Evolutionary conservation across 106 monocot genomes (phyloP).

Genomic region (Vanilla planifolia): DNA sequence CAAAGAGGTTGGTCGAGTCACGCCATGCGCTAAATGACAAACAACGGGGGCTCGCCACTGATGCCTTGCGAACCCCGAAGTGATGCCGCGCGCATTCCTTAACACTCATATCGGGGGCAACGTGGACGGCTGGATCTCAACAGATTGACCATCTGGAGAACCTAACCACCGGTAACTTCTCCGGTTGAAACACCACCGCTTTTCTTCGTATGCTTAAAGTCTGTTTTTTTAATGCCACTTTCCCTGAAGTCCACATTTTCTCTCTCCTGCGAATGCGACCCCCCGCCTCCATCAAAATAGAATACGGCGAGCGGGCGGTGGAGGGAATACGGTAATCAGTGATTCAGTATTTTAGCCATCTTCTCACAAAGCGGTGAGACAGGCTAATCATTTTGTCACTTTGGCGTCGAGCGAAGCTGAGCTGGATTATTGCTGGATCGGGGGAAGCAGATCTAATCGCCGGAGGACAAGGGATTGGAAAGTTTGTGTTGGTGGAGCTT

Average conservation of each 20-base stretch:
- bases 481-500: background rate
- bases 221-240: background rate
- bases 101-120: background rate
- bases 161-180: background rate
- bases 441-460: background rate
- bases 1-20: slow-evolving; percentile 1
- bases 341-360: too few relatives aligned
- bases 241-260: background rate
- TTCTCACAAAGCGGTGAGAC: background rate
- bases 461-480: background rate
- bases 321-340: too few relatives aligned
- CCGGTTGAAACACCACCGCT: slow-evolving; percentile 1
- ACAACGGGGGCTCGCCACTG: background rate
- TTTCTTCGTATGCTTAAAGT: background rate
- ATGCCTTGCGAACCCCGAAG: background rate
- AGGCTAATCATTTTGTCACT: background rate
- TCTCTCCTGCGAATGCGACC: background rate
- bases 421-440: background rate
- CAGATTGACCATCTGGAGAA: background rate
- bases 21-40: slow-evolving; percentile 9
- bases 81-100: background rate
- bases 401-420: background rate
- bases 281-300: background rate
- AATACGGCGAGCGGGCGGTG: too few relatives aligned
- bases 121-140: slow-evolving; percentile 4